phyloP scores from a whole-genome alignment of 495 filamentous ascomycete species.

The Neurospora cerealis region DNA sequence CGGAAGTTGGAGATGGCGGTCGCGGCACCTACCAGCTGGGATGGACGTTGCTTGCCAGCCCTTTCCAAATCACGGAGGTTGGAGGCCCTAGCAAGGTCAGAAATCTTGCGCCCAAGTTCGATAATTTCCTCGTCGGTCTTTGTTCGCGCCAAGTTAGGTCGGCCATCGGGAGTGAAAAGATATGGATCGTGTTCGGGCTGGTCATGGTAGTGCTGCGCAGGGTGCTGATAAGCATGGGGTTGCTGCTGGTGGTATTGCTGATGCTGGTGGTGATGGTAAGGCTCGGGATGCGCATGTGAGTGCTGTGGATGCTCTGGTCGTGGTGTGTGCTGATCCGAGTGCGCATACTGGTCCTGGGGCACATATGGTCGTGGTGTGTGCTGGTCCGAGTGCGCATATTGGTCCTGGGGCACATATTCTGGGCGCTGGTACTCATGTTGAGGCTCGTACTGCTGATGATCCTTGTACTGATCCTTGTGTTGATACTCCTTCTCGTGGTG shows the following conservation, averaged over 20 bases:
- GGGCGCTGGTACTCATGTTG: slow-evolving; percentile 6
- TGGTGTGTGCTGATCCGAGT: neutral
- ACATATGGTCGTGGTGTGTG: neutral
- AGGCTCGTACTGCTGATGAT: neutral
- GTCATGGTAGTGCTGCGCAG: slow-evolving; percentile 2
- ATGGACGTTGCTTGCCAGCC: slow-evolving; percentile 29
- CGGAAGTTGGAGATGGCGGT: slow-evolving; percentile 26
- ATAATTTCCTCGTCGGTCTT: slow-evolving; percentile 42
- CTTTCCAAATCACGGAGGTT: slow-evolving; percentile 32
- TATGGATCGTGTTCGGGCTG: slow-evolving; percentile 9
- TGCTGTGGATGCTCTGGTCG: slow-evolving; percentile 4
- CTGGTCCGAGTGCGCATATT: neutral
- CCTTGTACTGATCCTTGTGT: neutral
- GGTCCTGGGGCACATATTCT: slow-evolving; percentile 1
- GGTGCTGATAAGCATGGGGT: slow-evolving; percentile 7
- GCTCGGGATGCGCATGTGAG: neutral
- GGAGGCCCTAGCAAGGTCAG: slow-evolving; percentile 32
- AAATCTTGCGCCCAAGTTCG: slow-evolving; percentile 35
- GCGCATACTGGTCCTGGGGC: neutral
- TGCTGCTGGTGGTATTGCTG: slow-evolving; percentile 9
- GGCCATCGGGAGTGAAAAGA: slow-evolving; percentile 19
- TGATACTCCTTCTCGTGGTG: neutral
- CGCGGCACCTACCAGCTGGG: slow-evolving; percentile 26
- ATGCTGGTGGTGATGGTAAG: slow-evolving; percentile 1
- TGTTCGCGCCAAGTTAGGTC: slow-evolving; percentile 16